Base-by-base conservation (phyloP, 2,329 filamentous ascomycete genomes). In the Eutypa lata region DNA sequence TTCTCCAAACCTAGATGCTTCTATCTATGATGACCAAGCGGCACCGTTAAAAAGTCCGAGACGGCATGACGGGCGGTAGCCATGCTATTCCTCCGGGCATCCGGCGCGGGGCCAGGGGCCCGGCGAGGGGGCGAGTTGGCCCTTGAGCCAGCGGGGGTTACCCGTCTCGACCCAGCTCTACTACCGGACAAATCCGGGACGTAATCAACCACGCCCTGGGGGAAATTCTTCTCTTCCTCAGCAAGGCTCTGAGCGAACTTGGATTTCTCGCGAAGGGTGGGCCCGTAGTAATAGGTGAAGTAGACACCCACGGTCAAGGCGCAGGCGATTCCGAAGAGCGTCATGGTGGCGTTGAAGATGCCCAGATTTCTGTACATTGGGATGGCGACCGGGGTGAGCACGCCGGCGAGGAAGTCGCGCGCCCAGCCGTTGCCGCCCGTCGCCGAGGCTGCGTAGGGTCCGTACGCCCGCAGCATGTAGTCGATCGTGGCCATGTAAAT, bases 401-500 rank as follows among this genome's bases (percentile, higher is more conserved):
- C 76, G 68, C 88, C 88, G 2, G 88, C 88, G 0, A 91, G 73
- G 69, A 90, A 85, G 64, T 91, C 88, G 58, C 88, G 79, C 2
- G 86, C 79, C 72, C 87, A 90, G 2, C 87, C 88, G 57, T 91
- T 91, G 19, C 88, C 88, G 40, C 88, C 88, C 0, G 88, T 90
- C 1, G 88, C 88, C 0, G 86, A 89, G 1, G 88, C 87, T 2
- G 86, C 83, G 66, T 89, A 90, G 0, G 83, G 82, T 0, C 88
- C 88, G 61, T 90, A 90, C 0, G 87, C 84, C 53, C 84, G 86
- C 35, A 90, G 82, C 81, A 90, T 89, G 71, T 91, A 91, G 68
- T 91, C 86, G 57, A 90, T 88, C 1, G 86, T 89, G 1, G 86
- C 84, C 83, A 89, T 88, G 71, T 90, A 90, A 53, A 89, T 89